Evolutionary conservation across 768 basidiomycete species (phyloP).

Genomic region (Pleurotus platypus): DNA sequence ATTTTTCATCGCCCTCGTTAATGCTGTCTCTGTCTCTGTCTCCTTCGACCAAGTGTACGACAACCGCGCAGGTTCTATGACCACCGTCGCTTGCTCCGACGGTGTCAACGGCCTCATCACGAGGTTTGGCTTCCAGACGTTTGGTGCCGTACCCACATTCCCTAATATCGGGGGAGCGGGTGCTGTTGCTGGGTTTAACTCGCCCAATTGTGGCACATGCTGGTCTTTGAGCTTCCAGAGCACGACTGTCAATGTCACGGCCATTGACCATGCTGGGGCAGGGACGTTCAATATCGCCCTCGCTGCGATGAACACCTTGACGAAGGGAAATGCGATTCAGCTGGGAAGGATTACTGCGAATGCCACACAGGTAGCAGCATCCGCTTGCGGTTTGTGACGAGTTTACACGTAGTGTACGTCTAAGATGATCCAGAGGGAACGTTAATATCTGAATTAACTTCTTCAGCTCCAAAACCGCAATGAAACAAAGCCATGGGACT

Average conservation of each 20-base stretch:
- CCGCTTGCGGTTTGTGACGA: slow-evolving; percentile 47
- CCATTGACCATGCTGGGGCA: slow-evolving; percentile 43
- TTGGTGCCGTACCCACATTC: slow-evolving; percentile 51
- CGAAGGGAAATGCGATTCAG: slow-evolving; percentile 38
- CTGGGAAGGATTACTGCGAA: slow-evolving; percentile 46
- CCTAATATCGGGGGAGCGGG: slow-evolving; percentile 56
- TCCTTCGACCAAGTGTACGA: slow-evolving; percentile 53
- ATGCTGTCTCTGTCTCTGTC: slow-evolving; percentile 20
- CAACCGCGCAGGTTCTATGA: slow-evolving; percentile 31
- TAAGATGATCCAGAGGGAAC: background rate
- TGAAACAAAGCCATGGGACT: too few relatives aligned
- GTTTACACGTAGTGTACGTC: background rate
- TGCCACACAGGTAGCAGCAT: slow-evolving; percentile 37
- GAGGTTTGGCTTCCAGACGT: slow-evolving; percentile 40
- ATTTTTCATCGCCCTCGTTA: slow-evolving; percentile 18
- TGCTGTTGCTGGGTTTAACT: slow-evolving; percentile 49
- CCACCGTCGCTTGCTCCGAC: slow-evolving; percentile 41
- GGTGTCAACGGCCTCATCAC: slow-evolving; percentile 49
- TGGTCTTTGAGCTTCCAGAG: slow-evolving; percentile 50
- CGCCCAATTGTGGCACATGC: slow-evolving; percentile 53
- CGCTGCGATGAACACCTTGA: slow-evolving; percentile 53
- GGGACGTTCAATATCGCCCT: slow-evolving; percentile 45
- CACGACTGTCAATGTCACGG: slow-evolving; percentile 42
- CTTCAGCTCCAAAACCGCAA: background rate
- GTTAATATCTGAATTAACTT: background rate